phyloP scores from a whole-genome alignment of 2,329 filamentous ascomycete species.

The Trichophyton equinum region DNA sequence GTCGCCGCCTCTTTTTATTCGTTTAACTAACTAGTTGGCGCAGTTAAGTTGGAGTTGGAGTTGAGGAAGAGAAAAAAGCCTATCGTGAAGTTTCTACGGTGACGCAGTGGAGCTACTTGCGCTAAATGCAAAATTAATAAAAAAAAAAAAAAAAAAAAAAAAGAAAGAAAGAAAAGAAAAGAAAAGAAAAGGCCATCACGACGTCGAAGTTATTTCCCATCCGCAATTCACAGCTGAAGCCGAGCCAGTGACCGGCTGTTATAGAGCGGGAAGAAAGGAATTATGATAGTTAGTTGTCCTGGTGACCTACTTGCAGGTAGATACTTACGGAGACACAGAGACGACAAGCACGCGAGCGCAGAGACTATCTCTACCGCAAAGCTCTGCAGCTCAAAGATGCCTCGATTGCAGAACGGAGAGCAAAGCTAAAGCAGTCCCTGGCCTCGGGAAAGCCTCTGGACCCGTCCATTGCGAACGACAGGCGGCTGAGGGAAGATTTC shows the following conservation, averaged over 20 bases:
- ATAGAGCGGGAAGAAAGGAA: background rate
- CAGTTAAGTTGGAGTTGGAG: too few species aligned
- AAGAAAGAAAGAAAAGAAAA: too few species aligned
- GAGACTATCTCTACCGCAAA: slow-evolving; percentile 82
- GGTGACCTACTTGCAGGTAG: background rate
- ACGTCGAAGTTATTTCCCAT: background rate
- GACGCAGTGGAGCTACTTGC: background rate
- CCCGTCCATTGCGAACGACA: slow-evolving; percentile 73
- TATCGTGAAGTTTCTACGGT: slow-evolving; percentile 1
- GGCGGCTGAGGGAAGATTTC: slow-evolving; percentile 69
- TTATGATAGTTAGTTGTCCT: background rate
- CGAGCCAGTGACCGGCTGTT: background rate
- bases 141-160: too few species aligned
- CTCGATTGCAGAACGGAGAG: slow-evolving; percentile 81
- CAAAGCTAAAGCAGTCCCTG: slow-evolving; percentile 72
- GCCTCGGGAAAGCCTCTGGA: slow-evolving; percentile 81
- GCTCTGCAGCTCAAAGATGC: slow-evolving; percentile 80
- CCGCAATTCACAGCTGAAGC: background rate
- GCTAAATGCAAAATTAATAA: background rate
- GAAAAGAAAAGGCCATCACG: background rate
- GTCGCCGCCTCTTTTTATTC: background rate
- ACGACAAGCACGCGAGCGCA: slow-evolving; percentile 63
- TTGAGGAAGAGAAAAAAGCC: background rate
- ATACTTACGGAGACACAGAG: slow-evolving; percentile 30
- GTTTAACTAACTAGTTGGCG: background rate